Evolutionary conservation across 31 red algal species (phyloP).

Genomic region (Asparagopsis taxiformis): DNA sequence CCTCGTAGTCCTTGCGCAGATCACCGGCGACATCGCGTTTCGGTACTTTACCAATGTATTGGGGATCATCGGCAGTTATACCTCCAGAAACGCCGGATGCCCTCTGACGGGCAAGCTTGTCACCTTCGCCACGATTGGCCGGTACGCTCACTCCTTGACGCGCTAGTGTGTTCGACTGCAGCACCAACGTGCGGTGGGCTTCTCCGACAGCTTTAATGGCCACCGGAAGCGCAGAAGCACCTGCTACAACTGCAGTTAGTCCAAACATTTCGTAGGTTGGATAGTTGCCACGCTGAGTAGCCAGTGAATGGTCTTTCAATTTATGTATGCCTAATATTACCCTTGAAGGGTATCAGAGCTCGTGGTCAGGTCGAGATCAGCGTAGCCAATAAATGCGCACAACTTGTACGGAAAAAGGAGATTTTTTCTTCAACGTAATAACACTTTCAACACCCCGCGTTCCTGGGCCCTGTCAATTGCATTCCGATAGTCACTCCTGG

Average conservation of each 20-base stretch:
- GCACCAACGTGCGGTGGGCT: slow-evolving; percentile 40
- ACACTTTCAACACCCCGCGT: slow-evolving; percentile 29
- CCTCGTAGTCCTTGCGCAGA: slow-evolving; percentile 42
- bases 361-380: neutral
- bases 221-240: slow-evolving; percentile 32
- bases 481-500: neutral
- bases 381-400: neutral
- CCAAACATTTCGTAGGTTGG: slow-evolving; percentile 49
- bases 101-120: slow-evolving; percentile 39
- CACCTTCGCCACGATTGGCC: slow-evolving; percentile 16
- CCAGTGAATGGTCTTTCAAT: too few species aligned
- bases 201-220: slow-evolving; percentile 57
- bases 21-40: slow-evolving; percentile 35
- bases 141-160: slow-evolving; percentile 47
- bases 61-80: neutral
- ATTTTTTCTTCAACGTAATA: neutral
- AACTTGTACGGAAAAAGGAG: too few species aligned
- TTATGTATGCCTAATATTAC: too few species aligned
- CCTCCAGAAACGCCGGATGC: slow-evolving; percentile 49
- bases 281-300: too few species aligned
- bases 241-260: slow-evolving; percentile 5
- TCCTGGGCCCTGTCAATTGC: slow-evolving; percentile 1
- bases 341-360: too few species aligned
- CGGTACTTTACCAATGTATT: slow-evolving; percentile 43
- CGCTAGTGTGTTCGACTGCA: slow-evolving; percentile 51